These are phyloP conservation scores for Acacia acuminata DNA, from an alignment of 306 rosid genomes.

Conservation along the genomic window DNA sequence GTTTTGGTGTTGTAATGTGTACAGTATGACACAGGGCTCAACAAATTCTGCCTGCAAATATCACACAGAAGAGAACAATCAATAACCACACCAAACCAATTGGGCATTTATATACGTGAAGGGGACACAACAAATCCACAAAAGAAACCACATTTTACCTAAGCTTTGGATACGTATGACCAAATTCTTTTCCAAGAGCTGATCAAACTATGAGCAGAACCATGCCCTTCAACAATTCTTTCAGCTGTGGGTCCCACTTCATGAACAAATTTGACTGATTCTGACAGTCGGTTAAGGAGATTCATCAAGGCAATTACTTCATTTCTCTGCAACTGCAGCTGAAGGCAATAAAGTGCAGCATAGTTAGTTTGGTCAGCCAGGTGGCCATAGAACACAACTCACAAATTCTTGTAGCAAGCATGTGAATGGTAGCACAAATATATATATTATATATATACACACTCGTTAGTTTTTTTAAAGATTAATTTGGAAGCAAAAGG, in stretches of 20 bases:
- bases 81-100: slow-evolving; percentile 10
- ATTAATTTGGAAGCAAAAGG: not conserved
- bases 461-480: not conserved
- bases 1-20: slow-evolving; percentile 19
- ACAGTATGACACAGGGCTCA: slow-evolving; percentile 9
- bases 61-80: not conserved
- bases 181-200: slow-evolving; percentile 51
- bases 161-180: slow-evolving; percentile 42
- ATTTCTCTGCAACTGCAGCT: slow-evolving; percentile 90
- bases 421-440: not conserved
- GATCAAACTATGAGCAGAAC: slow-evolving; percentile 35
- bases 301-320: slow-evolving; percentile 91
- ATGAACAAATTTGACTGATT: slow-evolving; percentile 72
- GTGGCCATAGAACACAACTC: not conserved
- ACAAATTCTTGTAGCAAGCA: not conserved
- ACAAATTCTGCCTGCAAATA: slow-evolving; percentile 35
- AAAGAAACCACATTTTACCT: slow-evolving; percentile 34
- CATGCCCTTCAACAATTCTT: slow-evolving; percentile 47
- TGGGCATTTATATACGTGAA: not conserved
- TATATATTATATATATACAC: not conserved
- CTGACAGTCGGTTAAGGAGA: slow-evolving; percentile 88
- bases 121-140: not conserved
- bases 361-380: slow-evolving; percentile 6
- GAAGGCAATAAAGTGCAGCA: slow-evolving; percentile 34
- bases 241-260: slow-evolving; percentile 70